These are phyloP conservation scores for Zymoseptoria pseudotritici DNA, from an alignment of 2,329 filamentous ascomycete species.

Conservation along the genomic window DNA sequence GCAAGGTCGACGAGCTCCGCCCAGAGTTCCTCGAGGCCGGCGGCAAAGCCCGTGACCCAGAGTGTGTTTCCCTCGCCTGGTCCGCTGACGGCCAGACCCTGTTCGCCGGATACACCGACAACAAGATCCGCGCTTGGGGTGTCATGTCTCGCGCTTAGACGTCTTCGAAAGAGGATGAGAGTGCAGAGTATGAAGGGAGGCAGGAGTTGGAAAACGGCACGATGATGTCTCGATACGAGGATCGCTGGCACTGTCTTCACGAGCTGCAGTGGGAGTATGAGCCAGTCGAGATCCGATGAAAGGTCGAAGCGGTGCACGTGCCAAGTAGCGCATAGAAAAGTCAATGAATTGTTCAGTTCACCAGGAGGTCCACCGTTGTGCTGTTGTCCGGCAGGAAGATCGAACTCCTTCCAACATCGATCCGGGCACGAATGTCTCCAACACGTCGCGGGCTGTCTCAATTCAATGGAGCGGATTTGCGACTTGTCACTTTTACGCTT, in stretches of 20 bases:
- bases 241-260: constrained; percentile 21
- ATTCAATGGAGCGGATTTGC: too few relatives aligned
- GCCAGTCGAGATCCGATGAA: constrained; percentile 29
- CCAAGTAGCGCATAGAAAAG: constrained; percentile 6
- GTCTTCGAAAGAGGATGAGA: constrained; percentile 7
- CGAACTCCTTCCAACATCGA: too few relatives aligned
- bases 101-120: constrained; percentile 99
- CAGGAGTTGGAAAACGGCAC: constrained; percentile 20
- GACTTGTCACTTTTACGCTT: too few relatives aligned
- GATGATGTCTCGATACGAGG: constrained; percentile 33
- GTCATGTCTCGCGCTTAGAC: constrained; percentile 74
- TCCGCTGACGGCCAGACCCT: constrained; percentile 97
- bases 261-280: constrained; percentile 15
- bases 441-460: too few relatives aligned
- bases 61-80: constrained; percentile 97
- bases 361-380: neutral
- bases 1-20: constrained; percentile 99
- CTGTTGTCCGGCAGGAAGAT: too few relatives aligned
- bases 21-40: constrained; percentile 91
- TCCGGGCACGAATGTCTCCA: too few relatives aligned
- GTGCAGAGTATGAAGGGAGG: neutral
- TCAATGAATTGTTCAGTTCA: neutral
- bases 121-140: constrained; percentile 96
- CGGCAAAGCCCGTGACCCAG: constrained; percentile 98
- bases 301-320: constrained; percentile 30